Base-by-base conservation (phyloP, 179 eudicot genomes). In the Sideroxylon spinosum region DNA sequence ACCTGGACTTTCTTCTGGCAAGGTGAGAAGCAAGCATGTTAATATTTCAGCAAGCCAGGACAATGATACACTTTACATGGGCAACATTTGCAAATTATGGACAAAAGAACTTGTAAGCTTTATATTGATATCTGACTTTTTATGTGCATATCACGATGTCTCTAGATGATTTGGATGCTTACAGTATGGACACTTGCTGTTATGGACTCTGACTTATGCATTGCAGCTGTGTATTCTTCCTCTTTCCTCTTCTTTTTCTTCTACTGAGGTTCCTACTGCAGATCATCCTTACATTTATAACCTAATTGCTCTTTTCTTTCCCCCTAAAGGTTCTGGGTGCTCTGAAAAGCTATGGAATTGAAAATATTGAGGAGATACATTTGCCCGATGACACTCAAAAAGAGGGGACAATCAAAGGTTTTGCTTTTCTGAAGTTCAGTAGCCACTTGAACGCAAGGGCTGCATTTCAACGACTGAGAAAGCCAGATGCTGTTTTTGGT, bases 21-120 rank as follows among this genome's bases (percentile, higher is more conserved):
- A 82, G 86, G 86, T 84, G 60, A 76, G 62, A 76, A 82, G 84
- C 81, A 84, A 84, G 84, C 82, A 13, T 22, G 86, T 60, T 60
- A 75, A 56, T 28, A 68, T 84, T 37, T 78, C 82, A 32, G 76
- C 61, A 8, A 80, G 83, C 77, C 81, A 80, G 52, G 81, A 56
- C 82, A 81, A 81, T 32, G 73, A 70, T 44, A 78, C 84, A 16
- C 84, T 84, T 57, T 84, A 55, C 78, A 19, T 84, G 78, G 84
- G 86, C 48, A 84, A 84, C 65, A 84, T 84, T 59, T 81, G 84
- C 82, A 84, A 73, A 73, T 44, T 61, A 52, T 84, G 86, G 86
- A 78, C 74, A 44, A 71, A 84, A 60, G 80, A 75, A 32, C 81
- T 10, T 37, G 86, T 84, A 84, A 81, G 80, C 71, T 71, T 71